Percentiles rank a stretch among this genome's conserved stretches.
These are phyloP conservation scores for Fusarium neocosmosporiellum DNA, from an alignment of 2,329 filamentous ascomycete species.

Conservation along the genomic window DNA sequence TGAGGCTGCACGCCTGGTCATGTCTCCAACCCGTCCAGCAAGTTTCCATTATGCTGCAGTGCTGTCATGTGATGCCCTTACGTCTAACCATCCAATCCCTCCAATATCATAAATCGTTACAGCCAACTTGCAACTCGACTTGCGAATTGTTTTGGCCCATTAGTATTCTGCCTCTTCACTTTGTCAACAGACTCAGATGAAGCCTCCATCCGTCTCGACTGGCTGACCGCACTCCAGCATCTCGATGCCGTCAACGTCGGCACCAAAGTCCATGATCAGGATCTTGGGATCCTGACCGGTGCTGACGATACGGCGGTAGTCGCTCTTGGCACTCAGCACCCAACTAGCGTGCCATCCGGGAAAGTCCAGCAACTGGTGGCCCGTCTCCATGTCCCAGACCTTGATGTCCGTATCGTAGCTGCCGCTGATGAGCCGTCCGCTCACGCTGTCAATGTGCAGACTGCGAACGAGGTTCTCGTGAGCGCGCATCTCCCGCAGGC, in stretches of 20 bases:
- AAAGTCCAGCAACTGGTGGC: constrained; percentile 82
- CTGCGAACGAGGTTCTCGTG: constrained; percentile 90
- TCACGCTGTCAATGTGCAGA: constrained; percentile 88
- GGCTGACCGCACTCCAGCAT: constrained; percentile 61
- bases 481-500: constrained; percentile 82
- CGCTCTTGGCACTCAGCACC: constrained; percentile 95
- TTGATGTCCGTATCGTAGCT: constrained; percentile 97
- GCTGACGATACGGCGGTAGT: constrained; percentile 93
- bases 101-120: constrained; percentile 39
- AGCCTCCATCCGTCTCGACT: constrained; percentile 31
- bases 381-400: constrained; percentile 88
- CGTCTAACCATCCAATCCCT: constrained; percentile 30
- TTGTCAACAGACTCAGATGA: constrained; percentile 36
- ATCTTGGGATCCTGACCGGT: constrained; percentile 95
- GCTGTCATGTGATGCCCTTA: constrained; percentile 6
- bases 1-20: constrained; percentile 34
- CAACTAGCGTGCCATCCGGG: constrained; percentile 97
- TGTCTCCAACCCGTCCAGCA: constrained; percentile 29
- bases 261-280: constrained; percentile 91
- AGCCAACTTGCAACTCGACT: constrained; percentile 16
- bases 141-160: constrained; percentile 8
- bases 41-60: constrained; percentile 27
- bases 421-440: constrained; percentile 87
- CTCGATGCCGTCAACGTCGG: constrained; percentile 67
- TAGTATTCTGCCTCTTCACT: constrained; percentile 4